phyloP scores from a whole-genome alignment of 148 eudicot species.

The Hydrangea macrophylla region DNA sequence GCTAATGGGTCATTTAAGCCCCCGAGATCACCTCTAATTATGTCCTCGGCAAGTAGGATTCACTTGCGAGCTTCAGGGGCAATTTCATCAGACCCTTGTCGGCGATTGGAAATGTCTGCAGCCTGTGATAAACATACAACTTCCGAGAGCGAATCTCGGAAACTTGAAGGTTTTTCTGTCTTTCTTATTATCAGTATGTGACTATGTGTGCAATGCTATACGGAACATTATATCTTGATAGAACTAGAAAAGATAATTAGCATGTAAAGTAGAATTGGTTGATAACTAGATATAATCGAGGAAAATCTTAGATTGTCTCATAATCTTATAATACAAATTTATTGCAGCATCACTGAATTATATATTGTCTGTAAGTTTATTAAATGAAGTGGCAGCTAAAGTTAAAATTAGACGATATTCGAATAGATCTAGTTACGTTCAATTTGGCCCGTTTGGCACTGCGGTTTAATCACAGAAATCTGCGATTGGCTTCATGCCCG shows the following conservation, averaged over 20 bases:
- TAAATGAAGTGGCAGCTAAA: too few species aligned
- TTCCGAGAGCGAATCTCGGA: conserved; percentile 14
- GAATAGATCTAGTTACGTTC: too few species aligned
- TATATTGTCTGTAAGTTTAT: too few species aligned
- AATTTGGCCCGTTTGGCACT: too few species aligned
- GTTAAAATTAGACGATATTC: too few species aligned
- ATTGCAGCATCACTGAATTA: too few species aligned
- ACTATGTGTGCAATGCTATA: neutral
- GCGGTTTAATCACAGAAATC: too few species aligned
- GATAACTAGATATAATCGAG: neutral
- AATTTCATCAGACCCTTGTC: conserved; percentile 28
- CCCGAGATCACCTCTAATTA: conserved; percentile 57
- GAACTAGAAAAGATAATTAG: neutral
- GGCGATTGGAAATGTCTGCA: conserved; percentile 51
- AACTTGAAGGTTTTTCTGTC: conserved; percentile 53
- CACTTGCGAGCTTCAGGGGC: conserved; percentile 29
- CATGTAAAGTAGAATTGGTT: neutral
- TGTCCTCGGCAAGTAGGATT: conserved; percentile 48
- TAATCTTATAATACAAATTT: neutral
- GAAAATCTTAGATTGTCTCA: neutral
- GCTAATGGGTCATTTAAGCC: conserved; percentile 66
- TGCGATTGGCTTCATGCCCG: too few species aligned
- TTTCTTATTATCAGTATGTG: neutral
- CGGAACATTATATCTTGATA: neutral
- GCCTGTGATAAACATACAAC: conserved; percentile 24